Evolutionary conservation across 208 protist genomes (phyloP), one percentile per base, ranked within the genome.

Genomic region (Leishmania gerbilli): DNA sequence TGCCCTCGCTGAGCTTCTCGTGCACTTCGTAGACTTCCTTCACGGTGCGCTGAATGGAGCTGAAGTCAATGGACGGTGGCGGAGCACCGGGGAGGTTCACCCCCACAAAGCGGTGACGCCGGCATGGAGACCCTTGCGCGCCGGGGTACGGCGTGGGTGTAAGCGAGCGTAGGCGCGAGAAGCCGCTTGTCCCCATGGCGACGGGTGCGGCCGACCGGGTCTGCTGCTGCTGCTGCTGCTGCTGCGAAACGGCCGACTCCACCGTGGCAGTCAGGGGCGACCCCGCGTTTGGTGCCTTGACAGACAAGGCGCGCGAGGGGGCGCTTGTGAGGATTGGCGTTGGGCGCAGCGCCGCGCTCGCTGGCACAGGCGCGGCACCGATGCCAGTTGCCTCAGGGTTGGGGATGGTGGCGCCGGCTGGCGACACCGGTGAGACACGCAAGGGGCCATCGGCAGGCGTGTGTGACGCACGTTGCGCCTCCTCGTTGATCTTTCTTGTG

Each of bases 1-100:
- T 98, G 58, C 99, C 99, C 80, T 99, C 98, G 83, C 97, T 98
- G 31, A 99, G 92, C 82, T 98, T 97, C 64, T 95, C 84, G 31
- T 91, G 71, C 27, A 95, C 78, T 13, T 85, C 81, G 82, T 98
- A 98, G 72, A 88, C 80, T 19, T 91, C 88, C 77, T 91, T 82
- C 58, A 96, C 86, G 75, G 82, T 87, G 53, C 80, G 84, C 78
- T 92, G 72, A n/a, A 97, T 84, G 17, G 80, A 77, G 64, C 71
- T 80, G 67, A 93, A 94, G 68, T 88, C 79, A 24, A 94, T 77
- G 58, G 85, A 67, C 17, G 82, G 74, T 31, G 82, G 82, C 19
- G 94, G 92, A 31, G 77, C 87, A 21, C 83, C 68, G 7, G 94
- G 94, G 3, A 97, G 81, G n/a, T 85, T 84, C 1, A 95, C 91